A percentile compares a stretch with the other conserved stretches of the same genome.
These are phyloP conservation scores for Nakazawaea pomicola DNA, from an alignment of 805 yeast genomes.

Conservation along the genomic window DNA sequence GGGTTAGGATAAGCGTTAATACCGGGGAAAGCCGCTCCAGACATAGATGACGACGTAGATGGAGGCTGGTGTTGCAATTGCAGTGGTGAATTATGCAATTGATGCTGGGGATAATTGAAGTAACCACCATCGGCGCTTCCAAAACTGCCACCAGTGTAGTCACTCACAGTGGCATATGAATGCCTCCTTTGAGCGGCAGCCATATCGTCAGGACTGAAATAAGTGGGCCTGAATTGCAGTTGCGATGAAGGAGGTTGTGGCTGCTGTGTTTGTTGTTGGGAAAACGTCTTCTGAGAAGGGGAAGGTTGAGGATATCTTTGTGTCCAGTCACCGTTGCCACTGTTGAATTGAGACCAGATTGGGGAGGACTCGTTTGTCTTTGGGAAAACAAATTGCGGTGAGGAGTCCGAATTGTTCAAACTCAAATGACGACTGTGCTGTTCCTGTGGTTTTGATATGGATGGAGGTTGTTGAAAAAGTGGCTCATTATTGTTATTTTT, in stretches of 20 bases:
- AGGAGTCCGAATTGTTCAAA: conserved; percentile 16
- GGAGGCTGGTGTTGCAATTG: neutral
- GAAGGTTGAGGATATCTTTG: no score
- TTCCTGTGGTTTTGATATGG: conserved; percentile 5
- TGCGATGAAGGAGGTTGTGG: neutral
- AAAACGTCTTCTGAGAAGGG: neutral
- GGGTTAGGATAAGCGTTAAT: no score
- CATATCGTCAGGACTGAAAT: neutral
- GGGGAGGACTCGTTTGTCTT: neutral
- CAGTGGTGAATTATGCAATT: neutral
- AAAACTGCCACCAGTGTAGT: no score
- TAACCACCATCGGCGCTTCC: conserved; percentile 7
- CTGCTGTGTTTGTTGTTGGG: conserved; percentile 3
- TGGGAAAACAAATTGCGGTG: no score
- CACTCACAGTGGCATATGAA: conserved; percentile 16
- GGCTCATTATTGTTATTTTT: conserved; percentile 9
- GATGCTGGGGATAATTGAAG: neutral
- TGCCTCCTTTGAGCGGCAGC: conserved; percentile 13
- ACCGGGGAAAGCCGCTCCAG: neutral
- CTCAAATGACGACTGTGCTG: conserved; percentile 16
- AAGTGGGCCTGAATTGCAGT: neutral
- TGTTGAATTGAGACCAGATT: neutral
- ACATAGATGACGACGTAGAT: neutral
- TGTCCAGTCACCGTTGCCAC: no score
- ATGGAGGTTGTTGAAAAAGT: neutral